Base-by-base conservation (phyloP, 192 early-diverging fungal genomes). In the Umbelopsis sp. region DNA sequence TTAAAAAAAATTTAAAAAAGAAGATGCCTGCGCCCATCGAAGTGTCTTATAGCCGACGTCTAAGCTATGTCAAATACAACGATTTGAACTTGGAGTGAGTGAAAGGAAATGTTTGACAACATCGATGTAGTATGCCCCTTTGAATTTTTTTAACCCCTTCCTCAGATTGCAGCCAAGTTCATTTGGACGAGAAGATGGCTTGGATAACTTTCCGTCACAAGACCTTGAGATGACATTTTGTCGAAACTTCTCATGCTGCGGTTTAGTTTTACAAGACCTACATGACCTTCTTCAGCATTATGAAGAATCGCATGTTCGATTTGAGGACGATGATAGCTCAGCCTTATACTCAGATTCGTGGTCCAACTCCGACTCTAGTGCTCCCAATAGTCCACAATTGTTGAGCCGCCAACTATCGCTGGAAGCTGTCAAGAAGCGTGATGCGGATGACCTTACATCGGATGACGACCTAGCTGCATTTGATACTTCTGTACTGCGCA, bases 231-330 rank as follows among this genome's bases (percentile, higher is more conserved):
- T 91, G 77, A 85, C 87, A 56, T 98, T 95, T 80, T 97, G 95
- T 80, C 93, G 94, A 79, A 93, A 98, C 88, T 98, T 97, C 76
- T 86, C 86, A 59, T 98, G 97, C 88, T 98, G 97, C 77, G 97
- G 96, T 41, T 84, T 94, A 36, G 81, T 91, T 45, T 86, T 98
- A 56, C 87, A 87, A 68, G 93, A 95, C 80, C 82, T 98, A 74
- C 97, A 98, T 84, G 96, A 94, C 71, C 90, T 98, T 45, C 81
- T 98, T 34, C 94, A 96, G 81, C 97, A 98, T 80, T 97, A 94
- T 77, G 97, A 98, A 84, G 97, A 98, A 77, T 89, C 86, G 74
- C 96, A 98, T 72, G 94, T 95, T 26, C 89, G 89, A 36, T 86
- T 95, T 49, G 96, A 96, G 78, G 89, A 92, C 14, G 96, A 98